A percentile compares a stretch with the other conserved stretches of the same genome.
phyloP scores from a whole-genome alignment of 352 stramenopile species.

The Poterioochromonas sp. region DNA sequence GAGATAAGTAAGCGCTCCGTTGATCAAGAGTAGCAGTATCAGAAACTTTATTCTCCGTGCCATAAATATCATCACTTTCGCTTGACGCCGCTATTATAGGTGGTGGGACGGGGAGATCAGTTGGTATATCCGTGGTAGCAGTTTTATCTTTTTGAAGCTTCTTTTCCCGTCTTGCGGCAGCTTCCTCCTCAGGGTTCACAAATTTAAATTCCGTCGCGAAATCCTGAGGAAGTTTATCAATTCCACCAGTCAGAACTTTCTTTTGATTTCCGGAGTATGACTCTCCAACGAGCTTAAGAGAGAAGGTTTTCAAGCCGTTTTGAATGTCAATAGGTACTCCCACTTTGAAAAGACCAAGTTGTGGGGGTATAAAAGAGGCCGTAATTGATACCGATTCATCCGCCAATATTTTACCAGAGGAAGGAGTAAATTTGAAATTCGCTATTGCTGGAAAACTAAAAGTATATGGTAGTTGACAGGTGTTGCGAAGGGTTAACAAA shows the following conservation, averaged over 20 bases:
- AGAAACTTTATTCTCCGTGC: not conserved
- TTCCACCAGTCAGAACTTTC: constrained; percentile 47
- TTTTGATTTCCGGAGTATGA: constrained; percentile 52
- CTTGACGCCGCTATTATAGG: not conserved
- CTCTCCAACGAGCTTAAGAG: constrained; percentile 57
- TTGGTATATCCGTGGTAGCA: not conserved
- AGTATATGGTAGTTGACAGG: constrained; percentile 53
- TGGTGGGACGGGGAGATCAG: not conserved
- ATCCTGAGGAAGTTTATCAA: constrained; percentile 60
- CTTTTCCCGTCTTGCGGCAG: not conserved
- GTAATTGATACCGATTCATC: constrained; percentile 73
- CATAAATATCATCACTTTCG: not conserved
- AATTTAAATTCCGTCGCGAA: constrained; percentile 79
- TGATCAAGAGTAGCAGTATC: not conserved
- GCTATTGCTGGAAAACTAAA: constrained; percentile 60
- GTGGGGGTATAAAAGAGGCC: constrained; percentile 70
- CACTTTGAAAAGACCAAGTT: constrained; percentile 64
- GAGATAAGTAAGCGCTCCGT: too few species aligned
- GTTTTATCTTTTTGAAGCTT: not conserved
- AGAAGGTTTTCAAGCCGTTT: constrained; percentile 45
- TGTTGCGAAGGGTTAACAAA: constrained; percentile 67
- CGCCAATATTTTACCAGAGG: constrained; percentile 59
- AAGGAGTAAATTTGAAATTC: constrained; percentile 63
- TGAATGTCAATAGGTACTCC: constrained; percentile 45
- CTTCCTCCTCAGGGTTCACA: constrained; percentile 52